These are phyloP conservation scores for Cladophialophora yegresii DNA, from an alignment of 2,329 filamentous ascomycete species.

Conservation along the genomic window DNA sequence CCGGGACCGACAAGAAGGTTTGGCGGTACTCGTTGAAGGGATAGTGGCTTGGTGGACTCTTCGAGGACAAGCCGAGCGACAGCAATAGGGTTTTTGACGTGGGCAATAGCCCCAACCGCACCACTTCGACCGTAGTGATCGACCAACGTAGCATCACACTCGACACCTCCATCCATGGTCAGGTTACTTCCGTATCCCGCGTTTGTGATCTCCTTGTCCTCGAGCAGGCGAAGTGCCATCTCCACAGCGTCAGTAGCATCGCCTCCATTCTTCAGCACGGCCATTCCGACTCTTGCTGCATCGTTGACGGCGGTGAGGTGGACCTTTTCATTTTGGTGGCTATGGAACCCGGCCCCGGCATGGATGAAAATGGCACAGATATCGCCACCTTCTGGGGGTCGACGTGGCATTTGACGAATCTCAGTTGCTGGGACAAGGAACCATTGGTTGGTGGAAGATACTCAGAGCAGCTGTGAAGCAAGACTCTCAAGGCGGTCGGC, in stretches of 20 bases:
- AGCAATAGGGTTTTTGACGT: constrained; percentile 89
- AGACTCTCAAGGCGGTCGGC: neutral
- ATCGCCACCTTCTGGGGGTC: constrained; percentile 45
- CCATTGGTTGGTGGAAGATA: neutral
- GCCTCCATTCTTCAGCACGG: constrained; percentile 73
- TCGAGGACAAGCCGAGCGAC: constrained; percentile 83
- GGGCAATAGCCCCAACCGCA: constrained; percentile 84
- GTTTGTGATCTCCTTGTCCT: constrained; percentile 95
- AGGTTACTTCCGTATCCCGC: constrained; percentile 95
- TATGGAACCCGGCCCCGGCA: constrained; percentile 93
- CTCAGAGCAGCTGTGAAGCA: neutral
- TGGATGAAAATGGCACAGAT: constrained; percentile 87
- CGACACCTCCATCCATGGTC: constrained; percentile 83
- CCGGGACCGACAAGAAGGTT: constrained; percentile 87
- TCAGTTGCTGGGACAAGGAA: constrained; percentile 18
- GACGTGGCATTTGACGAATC: constrained; percentile 40
- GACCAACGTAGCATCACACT: constrained; percentile 91
- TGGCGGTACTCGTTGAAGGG: constrained; percentile 83
- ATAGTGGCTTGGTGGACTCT: constrained; percentile 72
- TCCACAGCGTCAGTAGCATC: constrained; percentile 87
- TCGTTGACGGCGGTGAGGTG: constrained; percentile 86
- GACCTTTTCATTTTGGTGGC: constrained; percentile 75
- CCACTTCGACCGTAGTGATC: constrained; percentile 90
- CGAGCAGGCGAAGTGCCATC: constrained; percentile 80
- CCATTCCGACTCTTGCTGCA: constrained; percentile 82